Percentiles rank a stretch among this genome's conserved stretches.
phyloP scores from a whole-genome alignment of 495 filamentous ascomycete genomes.

The Bryoglossum gracile region DNA sequence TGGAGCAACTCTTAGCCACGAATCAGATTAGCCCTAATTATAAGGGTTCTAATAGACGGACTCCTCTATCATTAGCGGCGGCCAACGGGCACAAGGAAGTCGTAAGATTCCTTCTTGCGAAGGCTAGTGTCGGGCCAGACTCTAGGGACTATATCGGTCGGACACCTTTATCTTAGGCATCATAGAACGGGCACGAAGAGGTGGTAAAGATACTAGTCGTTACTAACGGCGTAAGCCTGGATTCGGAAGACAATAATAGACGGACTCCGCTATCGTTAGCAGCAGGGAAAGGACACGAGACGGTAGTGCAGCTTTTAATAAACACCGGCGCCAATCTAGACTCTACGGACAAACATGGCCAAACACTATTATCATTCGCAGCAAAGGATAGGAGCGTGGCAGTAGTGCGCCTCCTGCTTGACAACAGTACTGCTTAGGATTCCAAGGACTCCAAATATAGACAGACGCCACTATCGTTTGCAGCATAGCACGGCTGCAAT shows the following conservation, averaged over 20 bases:
- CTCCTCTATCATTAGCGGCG: no score
- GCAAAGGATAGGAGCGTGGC: conserved; percentile 30
- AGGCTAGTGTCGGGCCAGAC: no score
- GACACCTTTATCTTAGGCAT: conserved; percentile 1
- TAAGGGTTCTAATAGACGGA: no score
- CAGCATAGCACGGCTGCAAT: no score
- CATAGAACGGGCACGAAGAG: neutral
- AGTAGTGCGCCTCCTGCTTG: conserved; percentile 24
- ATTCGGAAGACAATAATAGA: conserved; percentile 4
- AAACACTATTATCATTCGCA: conserved; percentile 23
- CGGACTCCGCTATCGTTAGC: conserved; percentile 29
- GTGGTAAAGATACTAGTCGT: conserved; percentile 1
- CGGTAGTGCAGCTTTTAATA: neutral
- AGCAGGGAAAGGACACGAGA: conserved; percentile 4
- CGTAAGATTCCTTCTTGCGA: no score
- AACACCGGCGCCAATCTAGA: neutral
- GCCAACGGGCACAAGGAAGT: no score
- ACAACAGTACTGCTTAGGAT: no score
- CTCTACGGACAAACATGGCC: neutral
- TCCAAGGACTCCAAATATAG: no score
- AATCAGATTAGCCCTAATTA: no score
- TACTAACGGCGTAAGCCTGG: neutral
- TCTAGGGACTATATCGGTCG: neutral
- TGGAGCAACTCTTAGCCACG: no score
- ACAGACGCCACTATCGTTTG: no score